Evolutionary conservation across 768 basidiomycete species (phyloP), one percentile per base, ranked within the genome.

Genomic region (Agaricus blazei): DNA sequence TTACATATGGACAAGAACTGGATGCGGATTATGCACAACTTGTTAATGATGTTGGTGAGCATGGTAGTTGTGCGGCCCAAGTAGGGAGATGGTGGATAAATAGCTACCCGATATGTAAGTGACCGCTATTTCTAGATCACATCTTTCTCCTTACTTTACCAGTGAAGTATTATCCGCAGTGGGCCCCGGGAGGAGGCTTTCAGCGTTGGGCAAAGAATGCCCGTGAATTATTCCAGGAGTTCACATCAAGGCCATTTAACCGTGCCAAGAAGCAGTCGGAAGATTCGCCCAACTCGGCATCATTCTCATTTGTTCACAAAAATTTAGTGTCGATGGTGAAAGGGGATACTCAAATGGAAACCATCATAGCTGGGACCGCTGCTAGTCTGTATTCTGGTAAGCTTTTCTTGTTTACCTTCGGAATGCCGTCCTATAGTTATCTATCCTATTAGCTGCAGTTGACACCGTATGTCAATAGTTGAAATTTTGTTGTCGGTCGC

Each of bases 241-340:
- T 49, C 36, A 49, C 48, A 7, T 37, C 19, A 15, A n/a, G 5
- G 2, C 48, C 48, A 2, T 49, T 49, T 9, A 37, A 49, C 37
- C 27, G 27, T 12, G 48, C 37, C n/a, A 49, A 49, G 24, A 11
- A 49, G 48, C 14, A 49, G 24, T 15, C 37, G 27, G 15, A 15
- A 49, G 9, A 14, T 7, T 46, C 44, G 5, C 44, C 44, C 3
- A 34, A 19, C 8, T 11, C 27, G 7, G 29, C 37, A 2, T 34
- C 31, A 6, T 49, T n/a, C 11, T 49, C 48, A n/a, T 49, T 49
- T 24, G 29, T 49, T 37, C 48, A 49, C n/a, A 49, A 49, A 27
- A 46, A 46, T n/a, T 28, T 36, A 34, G 6, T 19, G 27, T 2
- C 9, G 26, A 15, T 19, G 48, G 4, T 9, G 15, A n/a, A 15